phyloP scores from a whole-genome alignment of 2,329 filamentous ascomycete genomes.

The Xylogone sp. region DNA sequence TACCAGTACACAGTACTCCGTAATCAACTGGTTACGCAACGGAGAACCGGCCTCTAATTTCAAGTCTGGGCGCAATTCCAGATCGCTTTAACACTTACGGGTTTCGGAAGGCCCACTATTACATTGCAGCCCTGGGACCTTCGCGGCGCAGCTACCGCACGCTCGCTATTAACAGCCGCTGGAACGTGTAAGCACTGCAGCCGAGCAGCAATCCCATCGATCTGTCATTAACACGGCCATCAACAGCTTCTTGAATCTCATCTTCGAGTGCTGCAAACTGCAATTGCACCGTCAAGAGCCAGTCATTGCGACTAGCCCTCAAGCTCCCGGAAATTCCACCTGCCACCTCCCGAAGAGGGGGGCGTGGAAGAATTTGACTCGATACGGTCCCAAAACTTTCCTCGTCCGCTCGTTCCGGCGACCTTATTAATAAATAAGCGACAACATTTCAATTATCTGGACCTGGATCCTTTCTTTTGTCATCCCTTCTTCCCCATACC shows the following conservation, averaged over 20 bases:
- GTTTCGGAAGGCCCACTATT: neutral
- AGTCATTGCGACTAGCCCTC: neutral
- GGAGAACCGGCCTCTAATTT: neutral
- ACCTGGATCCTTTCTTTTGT: neutral
- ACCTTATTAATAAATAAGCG: neutral
- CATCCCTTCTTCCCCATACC: neutral
- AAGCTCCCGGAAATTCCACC: neutral
- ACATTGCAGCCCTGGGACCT: neutral
- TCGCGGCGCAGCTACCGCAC: neutral
- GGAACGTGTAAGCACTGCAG: neutral
- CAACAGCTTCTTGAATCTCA: slow-evolving; percentile 2
- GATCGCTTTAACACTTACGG: neutral
- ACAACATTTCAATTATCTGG: neutral
- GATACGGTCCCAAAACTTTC: neutral
- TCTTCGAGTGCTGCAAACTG: neutral
- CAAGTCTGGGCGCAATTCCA: neutral
- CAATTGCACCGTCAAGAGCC: neutral
- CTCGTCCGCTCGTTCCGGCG: neutral
- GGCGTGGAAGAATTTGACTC: neutral
- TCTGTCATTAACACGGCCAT: neutral
- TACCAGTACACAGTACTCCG: too few species aligned
- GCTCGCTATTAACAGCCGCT: neutral
- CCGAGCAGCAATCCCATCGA: neutral
- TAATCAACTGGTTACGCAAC: too few species aligned
- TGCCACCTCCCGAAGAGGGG: neutral